These are phyloP conservation scores for Aspergillus uvarum DNA, from an alignment of 2,329 filamentous ascomycete genomes.

Conservation along the genomic window DNA sequence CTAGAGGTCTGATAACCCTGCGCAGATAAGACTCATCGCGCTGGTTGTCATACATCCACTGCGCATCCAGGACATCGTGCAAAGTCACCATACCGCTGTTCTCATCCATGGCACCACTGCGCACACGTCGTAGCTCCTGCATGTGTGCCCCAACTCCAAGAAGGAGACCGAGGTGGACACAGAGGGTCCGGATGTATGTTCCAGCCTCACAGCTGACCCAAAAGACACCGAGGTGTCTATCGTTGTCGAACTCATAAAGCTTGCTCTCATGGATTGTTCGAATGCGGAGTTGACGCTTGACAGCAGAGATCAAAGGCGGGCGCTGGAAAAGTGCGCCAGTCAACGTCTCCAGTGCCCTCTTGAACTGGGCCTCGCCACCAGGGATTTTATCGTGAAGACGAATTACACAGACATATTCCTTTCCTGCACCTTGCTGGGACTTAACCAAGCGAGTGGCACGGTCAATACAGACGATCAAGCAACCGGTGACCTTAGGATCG, in stretches of 20 bases:
- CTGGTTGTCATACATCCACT: slow-evolving; percentile 95
- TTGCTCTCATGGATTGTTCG: slow-evolving; percentile 97
- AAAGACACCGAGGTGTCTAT: slow-evolving; percentile 94
- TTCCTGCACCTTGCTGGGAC: slow-evolving; percentile 97
- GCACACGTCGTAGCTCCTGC: slow-evolving; percentile 94
- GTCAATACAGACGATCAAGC: slow-evolving; percentile 92
- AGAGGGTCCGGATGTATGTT: slow-evolving; percentile 97
- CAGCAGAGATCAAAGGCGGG: slow-evolving; percentile 93
- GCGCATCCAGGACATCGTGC: slow-evolving; percentile 92
- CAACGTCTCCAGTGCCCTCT: slow-evolving; percentile 89
- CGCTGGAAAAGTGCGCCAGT: slow-evolving; percentile 97
- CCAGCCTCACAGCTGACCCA: slow-evolving; percentile 99
- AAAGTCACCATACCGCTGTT: slow-evolving; percentile 84
- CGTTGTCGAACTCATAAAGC: slow-evolving; percentile 96
- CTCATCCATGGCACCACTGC: slow-evolving; percentile 94
- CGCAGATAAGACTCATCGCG: slow-evolving; percentile 91
- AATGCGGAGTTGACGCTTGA: slow-evolving; percentile 98
- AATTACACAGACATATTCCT: slow-evolving; percentile 97
- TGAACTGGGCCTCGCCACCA: slow-evolving; percentile 88
- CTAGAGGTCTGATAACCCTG: slow-evolving; percentile 85
- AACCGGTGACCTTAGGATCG: slow-evolving; percentile 96
- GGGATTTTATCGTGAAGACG: slow-evolving; percentile 93
- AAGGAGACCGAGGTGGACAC: slow-evolving; percentile 81
- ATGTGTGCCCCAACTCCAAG: slow-evolving; percentile 90
- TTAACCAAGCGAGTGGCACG: slow-evolving; percentile 97